phyloP scores from a whole-genome alignment of 225 moss, liverwort and hornwort species.

The Sphagnum contortum region DNA sequence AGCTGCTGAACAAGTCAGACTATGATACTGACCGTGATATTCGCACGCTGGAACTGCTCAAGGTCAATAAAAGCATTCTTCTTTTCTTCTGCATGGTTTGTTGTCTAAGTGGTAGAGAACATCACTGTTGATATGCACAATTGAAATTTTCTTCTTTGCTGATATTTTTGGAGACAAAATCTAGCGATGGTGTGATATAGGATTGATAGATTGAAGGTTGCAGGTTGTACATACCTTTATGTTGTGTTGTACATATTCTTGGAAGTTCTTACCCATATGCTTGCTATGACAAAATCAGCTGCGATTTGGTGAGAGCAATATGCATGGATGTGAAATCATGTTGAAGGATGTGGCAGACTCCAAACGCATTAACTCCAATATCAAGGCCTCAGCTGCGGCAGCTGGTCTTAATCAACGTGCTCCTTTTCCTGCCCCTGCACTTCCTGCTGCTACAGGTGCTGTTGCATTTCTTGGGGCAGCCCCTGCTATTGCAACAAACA shows the following conservation, averaged over 20 bases:
- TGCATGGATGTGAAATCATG: constrained; percentile 99
- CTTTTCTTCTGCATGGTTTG: too few relatives aligned
- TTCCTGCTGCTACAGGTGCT: constrained; percentile 7
- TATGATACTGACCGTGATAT: constrained; percentile 95
- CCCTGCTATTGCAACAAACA: constrained; percentile 22
- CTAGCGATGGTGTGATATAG: constrained; percentile 5
- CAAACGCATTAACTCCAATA: constrained; percentile 88
- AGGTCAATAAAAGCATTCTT: constrained; percentile 23
- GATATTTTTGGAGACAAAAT: constrained; percentile 1
- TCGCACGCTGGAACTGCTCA: constrained; percentile 89
- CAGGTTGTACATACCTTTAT: too few relatives aligned
- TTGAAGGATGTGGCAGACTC: constrained; percentile 96
- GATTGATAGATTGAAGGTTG: too few relatives aligned
- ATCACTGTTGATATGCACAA: not conserved
- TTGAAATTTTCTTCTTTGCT: not conserved
- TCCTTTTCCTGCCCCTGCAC: constrained; percentile 1
- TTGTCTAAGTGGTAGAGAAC: not conserved
- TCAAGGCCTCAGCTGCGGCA: constrained; percentile 57
- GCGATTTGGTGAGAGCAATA: constrained; percentile 95
- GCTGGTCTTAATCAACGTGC: constrained; percentile 31
- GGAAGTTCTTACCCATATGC: too few relatives aligned
- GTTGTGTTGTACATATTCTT: too few relatives aligned
- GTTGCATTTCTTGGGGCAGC: constrained; percentile 6
- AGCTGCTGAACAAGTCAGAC: constrained; percentile 87
- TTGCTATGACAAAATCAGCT: constrained; percentile 30